Evolutionary conservation across 1,284 basidiomycete species (phyloP), one percentile per base, ranked within the genome.

Genomic region (Sanghuangporus weigelae): DNA sequence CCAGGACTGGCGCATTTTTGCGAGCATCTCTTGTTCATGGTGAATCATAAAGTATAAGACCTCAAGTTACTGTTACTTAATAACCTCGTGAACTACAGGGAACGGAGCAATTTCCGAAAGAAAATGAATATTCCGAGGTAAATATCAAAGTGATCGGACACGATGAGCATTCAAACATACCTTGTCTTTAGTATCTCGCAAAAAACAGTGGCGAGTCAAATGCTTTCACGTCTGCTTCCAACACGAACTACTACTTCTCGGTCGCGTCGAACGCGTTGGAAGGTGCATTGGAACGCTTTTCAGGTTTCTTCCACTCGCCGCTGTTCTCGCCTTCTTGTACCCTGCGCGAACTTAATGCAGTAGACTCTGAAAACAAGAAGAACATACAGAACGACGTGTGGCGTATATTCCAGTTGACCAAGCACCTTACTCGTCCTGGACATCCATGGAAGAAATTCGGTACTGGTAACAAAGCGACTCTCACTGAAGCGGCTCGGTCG

Each of bases 311-410:
- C 78, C 90, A 93, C 69, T 90, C 88, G 46, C 97, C 97, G 0
- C 83, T 97, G 59, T 99, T 99, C 73, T 79, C 92, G 11, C 85
- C 91, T 0, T 93, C 92, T 16, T 96, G 96, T 74, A 96, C 96
- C 0, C 86, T 91, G 60, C 86, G 97, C 54, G 97, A 99, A 77
- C 86, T 98, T 68, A 95, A 96, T 69, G 97, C 97, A 1, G 97
- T 99, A 42, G 92, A 99, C 73, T 98, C 95, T 0, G 97, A 99
- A 74, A 92, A 99, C 82, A 95, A 95, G 81, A 99, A 99, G 81
- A 99, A 99, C 73, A 84, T 95, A 59, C 96, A 98, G 76, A 81
- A 80, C n/a, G 96, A 99, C 74, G 79, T 90, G 72, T 98, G 96
- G 95, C 86, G 97, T n/a, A 87, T 96, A 62, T 98, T 93, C 77